Percentiles rank a stretch among this genome's conserved stretches.
phyloP scores from a whole-genome alignment of 116 monocot species.

The Cymodocea nodosa region DNA sequence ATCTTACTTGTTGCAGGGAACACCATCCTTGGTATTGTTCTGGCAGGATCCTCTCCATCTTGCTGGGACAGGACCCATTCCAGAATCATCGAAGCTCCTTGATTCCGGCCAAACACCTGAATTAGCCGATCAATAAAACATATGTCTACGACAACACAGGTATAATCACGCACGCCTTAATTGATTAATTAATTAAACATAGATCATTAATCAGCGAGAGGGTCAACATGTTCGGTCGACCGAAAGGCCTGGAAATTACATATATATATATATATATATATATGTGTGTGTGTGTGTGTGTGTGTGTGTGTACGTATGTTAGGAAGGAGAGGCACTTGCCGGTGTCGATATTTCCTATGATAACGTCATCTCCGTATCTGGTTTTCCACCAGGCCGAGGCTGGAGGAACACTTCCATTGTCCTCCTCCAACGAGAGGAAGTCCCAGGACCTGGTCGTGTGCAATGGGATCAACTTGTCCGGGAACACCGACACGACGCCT shows the following conservation, averaged over 20 bases:
- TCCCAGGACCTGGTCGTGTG: conserved; percentile 81
- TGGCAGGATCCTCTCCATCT: conserved; percentile 36
- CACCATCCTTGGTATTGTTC: background rate
- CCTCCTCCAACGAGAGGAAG: conserved; percentile 48
- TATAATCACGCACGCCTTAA: too few species aligned
- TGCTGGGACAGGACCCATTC: conserved; percentile 49
- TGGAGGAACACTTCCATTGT: conserved; percentile 15
- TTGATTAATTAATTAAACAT: too few species aligned
- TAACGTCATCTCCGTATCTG: conserved; percentile 51
- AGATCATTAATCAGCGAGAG: too few species aligned
- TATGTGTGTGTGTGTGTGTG: too few species aligned
- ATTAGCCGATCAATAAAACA: background rate
- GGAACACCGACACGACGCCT: conserved; percentile 57
- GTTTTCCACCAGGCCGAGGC: conserved; percentile 57
- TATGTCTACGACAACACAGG: too few species aligned
- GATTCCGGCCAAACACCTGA: conserved; percentile 94
- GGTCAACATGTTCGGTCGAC: too few species aligned
- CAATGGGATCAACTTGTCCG: conserved; percentile 27
- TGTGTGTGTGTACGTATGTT: too few species aligned
- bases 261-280: background rate
- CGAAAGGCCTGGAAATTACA: background rate
- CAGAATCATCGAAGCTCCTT: conserved; percentile 61
- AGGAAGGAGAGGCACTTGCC: conserved; percentile 1
- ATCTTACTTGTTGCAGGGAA: conserved; percentile 4
- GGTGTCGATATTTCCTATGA: conserved; percentile 65